Percentiles rank a stretch among this genome's conserved stretches.
Evolutionary conservation across 2,329 filamentous ascomycete genomes (phyloP).

Genomic region (Ascochyta lentis): DNA sequence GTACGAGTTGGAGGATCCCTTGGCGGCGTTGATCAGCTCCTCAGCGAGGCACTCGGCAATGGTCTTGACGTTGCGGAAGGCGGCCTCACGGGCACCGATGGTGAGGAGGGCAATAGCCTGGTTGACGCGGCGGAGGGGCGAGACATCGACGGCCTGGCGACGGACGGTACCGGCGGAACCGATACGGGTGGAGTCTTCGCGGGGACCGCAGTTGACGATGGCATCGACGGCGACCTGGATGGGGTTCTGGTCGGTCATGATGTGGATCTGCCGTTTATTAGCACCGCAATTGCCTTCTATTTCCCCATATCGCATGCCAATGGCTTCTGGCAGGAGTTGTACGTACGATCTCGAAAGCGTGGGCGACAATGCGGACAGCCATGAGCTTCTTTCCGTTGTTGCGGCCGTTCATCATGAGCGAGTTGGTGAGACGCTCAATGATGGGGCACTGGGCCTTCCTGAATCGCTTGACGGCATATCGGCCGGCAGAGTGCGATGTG

Average conservation of each 20-base stretch:
- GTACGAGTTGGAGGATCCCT: conserved; percentile 99
- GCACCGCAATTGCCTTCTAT: conserved; percentile 5
- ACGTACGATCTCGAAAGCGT: conserved; percentile 99
- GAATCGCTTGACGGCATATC: conserved; percentile 99
- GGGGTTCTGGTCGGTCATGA: conserved; percentile 99
- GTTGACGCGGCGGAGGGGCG: conserved; percentile 98
- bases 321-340: not conserved
- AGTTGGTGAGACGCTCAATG: conserved; percentile 99
- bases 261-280: conserved; percentile 77
- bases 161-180: conserved; percentile 99
- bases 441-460: conserved; percentile 99
- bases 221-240: conserved; percentile 99
- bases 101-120: conserved; percentile 99
- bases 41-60: conserved; percentile 99
- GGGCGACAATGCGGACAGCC: conserved; percentile 98
- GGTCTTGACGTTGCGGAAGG: conserved; percentile 99
- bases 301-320: not conserved
- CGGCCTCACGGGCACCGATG: conserved; percentile 96
- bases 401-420: conserved; percentile 99
- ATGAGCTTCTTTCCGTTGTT: conserved; percentile 99
- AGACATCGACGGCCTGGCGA: conserved; percentile 99
- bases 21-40: conserved; percentile 99
- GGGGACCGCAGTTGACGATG: conserved; percentile 99
- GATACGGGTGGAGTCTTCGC: conserved; percentile 99
- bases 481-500: conserved; percentile 97